Conservation (phyloP, 495 filamentous ascomycete species). For the Penicillium angulare region DNA sequence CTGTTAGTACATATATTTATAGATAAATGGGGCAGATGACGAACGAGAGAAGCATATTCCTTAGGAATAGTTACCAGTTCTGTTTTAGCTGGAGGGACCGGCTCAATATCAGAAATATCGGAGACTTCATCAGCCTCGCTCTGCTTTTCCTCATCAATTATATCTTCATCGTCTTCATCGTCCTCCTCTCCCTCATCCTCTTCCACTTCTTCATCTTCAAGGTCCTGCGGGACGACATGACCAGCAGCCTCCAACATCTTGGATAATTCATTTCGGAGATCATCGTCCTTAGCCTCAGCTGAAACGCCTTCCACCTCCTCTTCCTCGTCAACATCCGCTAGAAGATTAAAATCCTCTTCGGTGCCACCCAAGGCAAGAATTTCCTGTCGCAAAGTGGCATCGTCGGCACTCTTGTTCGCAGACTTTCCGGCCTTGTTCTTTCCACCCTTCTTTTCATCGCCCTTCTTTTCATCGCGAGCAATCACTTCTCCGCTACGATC, state of each 20-base stretch:
- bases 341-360: conserved; percentile 67
- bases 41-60: conserved; percentile 45
- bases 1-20: not conserved
- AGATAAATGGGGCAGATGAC: conserved; percentile 6
- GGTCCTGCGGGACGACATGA: conserved; percentile 41
- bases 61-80: conserved; percentile 28
- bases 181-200: conserved; percentile 38
- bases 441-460: conserved; percentile 30
- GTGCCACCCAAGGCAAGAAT: conserved; percentile 76
- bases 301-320: conserved; percentile 54
- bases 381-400: conserved; percentile 59
- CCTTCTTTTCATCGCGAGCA: conserved; percentile 34
- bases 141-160: conserved; percentile 34
- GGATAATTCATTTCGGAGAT: conserved; percentile 41
- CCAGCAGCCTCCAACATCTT: conserved; percentile 45
- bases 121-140: conserved; percentile 25
- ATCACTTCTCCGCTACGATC: conserved; percentile 53
- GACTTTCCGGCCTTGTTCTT: conserved; percentile 26
- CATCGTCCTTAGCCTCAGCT: conserved; percentile 30
- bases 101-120: conserved; percentile 26
- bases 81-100: conserved; percentile 12
- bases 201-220: conserved; percentile 46
- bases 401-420: conserved; percentile 20
- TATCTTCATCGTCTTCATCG: conserved; percentile 27
- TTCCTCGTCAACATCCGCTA: conserved; percentile 58